Base-by-base conservation (phyloP, 768 basidiomycete species). In the Kwoniella botswanensis region DNA sequence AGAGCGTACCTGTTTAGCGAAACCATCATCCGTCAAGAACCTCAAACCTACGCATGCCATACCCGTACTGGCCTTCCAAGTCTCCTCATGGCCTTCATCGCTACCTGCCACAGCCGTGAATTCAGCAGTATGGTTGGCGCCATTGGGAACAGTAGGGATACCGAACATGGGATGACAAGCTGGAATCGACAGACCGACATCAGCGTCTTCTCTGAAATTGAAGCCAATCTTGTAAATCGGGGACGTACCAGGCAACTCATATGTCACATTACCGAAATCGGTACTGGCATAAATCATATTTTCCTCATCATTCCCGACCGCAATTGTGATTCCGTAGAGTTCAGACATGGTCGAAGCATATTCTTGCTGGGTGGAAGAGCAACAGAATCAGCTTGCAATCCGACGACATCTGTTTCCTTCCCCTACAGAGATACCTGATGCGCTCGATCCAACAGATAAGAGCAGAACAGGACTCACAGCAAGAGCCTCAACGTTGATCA, bases 401-500 rank as follows among this genome's bases (percentile, higher is more conserved):
- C 26, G 4, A 26, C 26, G 26, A 26, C 1, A 4, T 2, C 26
- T 26, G 26, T 26, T 26, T 26, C 26, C 26, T 26, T 26, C 26
- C 26, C 26, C 2, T 26, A 26, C 26, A 26, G 26, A 3, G 26
- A 26, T 26, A 26, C 26, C 26, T 26, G 26, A 26, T 26, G 26
- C 26, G 26, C 26, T 26, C 26, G 26, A 2, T 26, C 26, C 3
- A 26, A 26, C 3, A 26, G 26, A 26, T 26, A 26, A 2, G 26
- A 26, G 26, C 26, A 2, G 3, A 26, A 26, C 3, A 26, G 3
- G 26, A 26, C 26, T 26, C 26, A 26, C 72, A 9, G 63, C 57
- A 18, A 73, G 43, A 13, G 68, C 42, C 50, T 65, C 60, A 44
- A 53, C 43, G 52, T 73, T 69, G 17, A 89, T 84, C 17, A 93